A percentile compares a stretch with the other conserved stretches of the same genome.
phyloP scores from a whole-genome alignment of 148 eudicot species.

The Tetragonia tetragonoides region DNA sequence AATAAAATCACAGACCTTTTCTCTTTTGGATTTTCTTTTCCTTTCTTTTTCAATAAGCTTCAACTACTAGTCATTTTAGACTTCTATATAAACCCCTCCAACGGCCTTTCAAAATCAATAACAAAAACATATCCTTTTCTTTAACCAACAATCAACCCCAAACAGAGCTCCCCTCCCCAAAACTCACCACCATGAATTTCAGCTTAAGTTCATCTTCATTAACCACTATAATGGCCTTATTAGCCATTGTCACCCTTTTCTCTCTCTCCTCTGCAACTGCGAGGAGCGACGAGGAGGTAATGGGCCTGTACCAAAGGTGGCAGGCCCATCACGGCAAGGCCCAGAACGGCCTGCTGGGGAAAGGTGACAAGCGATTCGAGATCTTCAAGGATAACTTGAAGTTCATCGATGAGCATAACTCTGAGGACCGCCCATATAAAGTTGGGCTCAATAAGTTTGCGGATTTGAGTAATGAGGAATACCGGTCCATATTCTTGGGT shows the following conservation, averaged over 20 bases:
- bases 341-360: constrained; percentile 54
- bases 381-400: constrained; percentile 71
- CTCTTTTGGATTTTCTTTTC: background rate
- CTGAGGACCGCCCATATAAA: constrained; percentile 45
- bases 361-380: constrained; percentile 47
- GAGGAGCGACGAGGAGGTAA: constrained; percentile 52
- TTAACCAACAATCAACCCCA: constrained; percentile 12
- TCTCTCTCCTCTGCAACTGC: constrained; percentile 2
- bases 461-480: constrained; percentile 79
- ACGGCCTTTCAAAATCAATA: background rate
- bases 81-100: constrained; percentile 33
- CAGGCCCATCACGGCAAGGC: constrained; percentile 59
- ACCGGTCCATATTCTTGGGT: constrained; percentile 60
- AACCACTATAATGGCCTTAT: too few species aligned
- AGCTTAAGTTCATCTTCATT: too few species aligned
- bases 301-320: constrained; percentile 58
- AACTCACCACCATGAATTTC: too few species aligned
- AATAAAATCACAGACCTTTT: background rate
- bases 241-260: constrained; percentile 1
- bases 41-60: background rate
- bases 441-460: constrained; percentile 82
- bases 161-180: background rate
- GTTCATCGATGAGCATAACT: constrained; percentile 69
- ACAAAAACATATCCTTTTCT: constrained; percentile 16
- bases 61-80: constrained; percentile 18